Percentiles rank a stretch among this genome's conserved stretches.
These are phyloP conservation scores for Kurtzmaniella quercitrusa DNA, from an alignment of 1,139 yeast species.

Conservation along the genomic window DNA sequence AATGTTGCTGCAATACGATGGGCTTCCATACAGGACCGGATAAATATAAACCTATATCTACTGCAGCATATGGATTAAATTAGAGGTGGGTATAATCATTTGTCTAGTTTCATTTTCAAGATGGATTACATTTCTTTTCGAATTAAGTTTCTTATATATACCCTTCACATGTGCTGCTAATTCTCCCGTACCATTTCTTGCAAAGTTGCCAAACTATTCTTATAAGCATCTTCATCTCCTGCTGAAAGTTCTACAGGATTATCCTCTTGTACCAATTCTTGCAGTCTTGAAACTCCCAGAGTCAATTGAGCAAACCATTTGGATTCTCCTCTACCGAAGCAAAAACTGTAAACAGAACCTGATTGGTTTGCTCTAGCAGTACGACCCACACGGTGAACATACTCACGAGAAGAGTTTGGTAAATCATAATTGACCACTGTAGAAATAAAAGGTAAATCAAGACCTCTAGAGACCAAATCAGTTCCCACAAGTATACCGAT, in stretches of 20 bases:
- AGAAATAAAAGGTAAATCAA: conserved; percentile 68
- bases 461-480: conserved; percentile 92
- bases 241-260: conserved; percentile 16
- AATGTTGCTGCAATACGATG: no score
- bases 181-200: conserved; percentile 17
- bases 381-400: conserved; percentile 93
- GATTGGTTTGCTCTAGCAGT: conserved; percentile 85
- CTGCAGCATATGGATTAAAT: no score
- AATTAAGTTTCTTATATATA: not conserved
- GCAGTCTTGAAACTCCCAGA: conserved; percentile 30
- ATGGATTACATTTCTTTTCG: no score
- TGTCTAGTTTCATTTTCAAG: no score
- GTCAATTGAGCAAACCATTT: conserved; percentile 59
- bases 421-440: conserved; percentile 86
- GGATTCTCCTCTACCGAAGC: conserved; percentile 72
- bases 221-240: conserved; percentile 25
- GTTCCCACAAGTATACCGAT: conserved; percentile 72
- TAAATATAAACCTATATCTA: no score
- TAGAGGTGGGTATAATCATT: no score
- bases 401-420: conserved; percentile 85
- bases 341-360: conserved; percentile 71
- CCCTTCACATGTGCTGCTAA: not conserved
- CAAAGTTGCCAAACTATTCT: conserved; percentile 20
- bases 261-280: conserved; percentile 20
- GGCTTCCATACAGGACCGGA: no score